Base-by-base conservation (phyloP, 805 yeast genomes). In the Metschnikowia orientalis region DNA sequence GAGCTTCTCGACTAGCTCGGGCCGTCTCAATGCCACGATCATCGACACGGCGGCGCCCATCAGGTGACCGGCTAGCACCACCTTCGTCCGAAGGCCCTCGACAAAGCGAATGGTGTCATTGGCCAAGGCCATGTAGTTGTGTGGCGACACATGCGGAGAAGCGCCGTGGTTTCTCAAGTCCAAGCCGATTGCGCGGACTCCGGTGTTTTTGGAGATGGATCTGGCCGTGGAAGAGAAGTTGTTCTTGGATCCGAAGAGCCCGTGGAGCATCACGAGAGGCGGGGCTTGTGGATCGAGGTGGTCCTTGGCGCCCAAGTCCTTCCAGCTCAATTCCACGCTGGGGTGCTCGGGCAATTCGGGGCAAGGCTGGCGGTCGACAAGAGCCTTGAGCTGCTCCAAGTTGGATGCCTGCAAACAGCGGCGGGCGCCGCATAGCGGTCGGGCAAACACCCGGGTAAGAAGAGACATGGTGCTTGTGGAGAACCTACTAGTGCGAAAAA, bases 1-100 rank as follows among this genome's bases (percentile, higher is more conserved):
- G 19, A 75, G 44, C 35, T 60, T 64, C 4, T 57, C 47, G 1
- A 73, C 57, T 20, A 56, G 35, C 4, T 59, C 63, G 2, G 75
- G 75, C 27, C 57, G 41, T 37, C 50, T 45, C 20, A 77, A 47
- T 0, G 73, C 54, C 1, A 64, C 61, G 28, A 67, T 35, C 69
- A 77, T 66, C 0, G 73, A 74, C 1, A 71, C 66, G 45, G 75
- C 76, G 4, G 79, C 81, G 1, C 84, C 84, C 74, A 77, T 69
- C 12, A 79, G 75, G 47, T 72, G 79, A 0, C 83, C 82, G 13
- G 64, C 54, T 17, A 61, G 42, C 2, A 57, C 37, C 12, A 44
- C 51, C 7, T 36, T 35, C 4, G 45, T 27, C 7, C 35, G 27
- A 45, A 54, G 44, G 1, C 37, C 13, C 21, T 57, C 42, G 2